phyloP scores from a whole-genome alignment of 768 basidiomycete species.

The Calocera cornea region DNA sequence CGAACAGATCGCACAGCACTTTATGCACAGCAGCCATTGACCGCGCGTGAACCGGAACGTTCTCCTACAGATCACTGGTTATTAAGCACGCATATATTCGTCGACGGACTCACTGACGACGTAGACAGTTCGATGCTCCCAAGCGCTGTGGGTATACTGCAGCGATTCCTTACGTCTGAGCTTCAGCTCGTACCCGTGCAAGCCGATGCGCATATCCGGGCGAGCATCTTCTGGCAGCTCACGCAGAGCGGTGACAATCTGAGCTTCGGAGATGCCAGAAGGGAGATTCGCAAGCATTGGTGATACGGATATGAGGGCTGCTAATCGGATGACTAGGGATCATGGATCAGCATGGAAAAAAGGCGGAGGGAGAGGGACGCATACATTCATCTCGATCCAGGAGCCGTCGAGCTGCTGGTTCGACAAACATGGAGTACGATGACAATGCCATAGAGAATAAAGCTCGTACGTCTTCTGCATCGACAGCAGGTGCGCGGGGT shows the following conservation, averaged over 20 bases:
- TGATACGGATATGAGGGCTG: background rate
- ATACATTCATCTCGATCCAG: background rate
- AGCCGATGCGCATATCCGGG: background rate
- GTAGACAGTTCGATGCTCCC: constrained; percentile 55
- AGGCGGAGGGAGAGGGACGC: background rate
- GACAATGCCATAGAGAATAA: background rate
- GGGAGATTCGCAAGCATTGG: background rate
- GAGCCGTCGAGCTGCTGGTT: background rate
- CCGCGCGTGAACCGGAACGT: constrained; percentile 44
- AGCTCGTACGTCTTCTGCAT: background rate
- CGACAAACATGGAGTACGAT: background rate
- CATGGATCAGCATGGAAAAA: background rate
- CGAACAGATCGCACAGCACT: constrained; percentile 32
- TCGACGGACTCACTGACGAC: constrained; percentile 35
- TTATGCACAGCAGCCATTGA: constrained; percentile 36
- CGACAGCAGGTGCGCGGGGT: background rate
- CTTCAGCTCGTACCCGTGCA: background rate
- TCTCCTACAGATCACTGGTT: constrained; percentile 39
- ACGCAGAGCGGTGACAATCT: background rate
- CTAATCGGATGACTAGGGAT: background rate
- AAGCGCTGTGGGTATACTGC: constrained; percentile 20
- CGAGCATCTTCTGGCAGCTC: background rate
- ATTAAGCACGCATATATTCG: background rate
- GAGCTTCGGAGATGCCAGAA: background rate
- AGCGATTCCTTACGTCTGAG: background rate